A percentile compares a stretch with the other conserved stretches of the same genome.
Evolutionary conservation across 257 asterid genomes (phyloP).

Genomic region (Jacaranda copaia): DNA sequence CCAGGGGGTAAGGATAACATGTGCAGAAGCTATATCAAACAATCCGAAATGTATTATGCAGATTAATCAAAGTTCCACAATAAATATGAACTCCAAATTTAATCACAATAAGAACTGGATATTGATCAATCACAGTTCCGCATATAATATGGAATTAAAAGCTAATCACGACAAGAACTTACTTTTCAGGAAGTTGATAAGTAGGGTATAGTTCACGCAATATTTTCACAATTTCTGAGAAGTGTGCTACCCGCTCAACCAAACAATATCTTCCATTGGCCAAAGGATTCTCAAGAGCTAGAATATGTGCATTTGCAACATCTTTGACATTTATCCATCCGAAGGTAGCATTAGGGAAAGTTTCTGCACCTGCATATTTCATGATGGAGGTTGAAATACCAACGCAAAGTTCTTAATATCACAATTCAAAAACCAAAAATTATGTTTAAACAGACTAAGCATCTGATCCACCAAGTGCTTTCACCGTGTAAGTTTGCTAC

Average conservation of each 20-base stretch:
- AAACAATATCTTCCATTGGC: conserved; percentile 61
- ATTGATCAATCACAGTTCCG: background rate
- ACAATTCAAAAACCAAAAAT: conserved; percentile 9
- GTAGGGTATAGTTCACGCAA: conserved; percentile 53
- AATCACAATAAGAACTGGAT: conserved; percentile 10
- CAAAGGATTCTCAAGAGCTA: conserved; percentile 57
- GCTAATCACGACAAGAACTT: conserved; percentile 32
- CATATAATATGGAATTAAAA: background rate
- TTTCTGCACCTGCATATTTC: conserved; percentile 54
- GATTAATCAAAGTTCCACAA: background rate
- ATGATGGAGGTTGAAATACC: conserved; percentile 11
- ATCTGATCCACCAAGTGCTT: background rate
- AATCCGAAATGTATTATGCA: background rate
- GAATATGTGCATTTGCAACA: conserved; percentile 60
- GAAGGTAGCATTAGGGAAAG: conserved; percentile 50
- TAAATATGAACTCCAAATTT: background rate
- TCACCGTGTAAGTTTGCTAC: background rate
- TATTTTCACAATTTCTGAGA: conserved; percentile 50
- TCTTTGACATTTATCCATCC: conserved; percentile 64
- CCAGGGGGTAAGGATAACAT: background rate
- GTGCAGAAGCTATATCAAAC: background rate
- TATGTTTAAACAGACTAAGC: background rate
- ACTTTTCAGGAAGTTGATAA: conserved; percentile 55
- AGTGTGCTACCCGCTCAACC: conserved; percentile 53
- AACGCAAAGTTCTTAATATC: conserved; percentile 5